These are phyloP conservation scores for Cladorrhinum sp. DNA, from an alignment of 2,329 filamentous ascomycete species.

Conservation along the genomic window DNA sequence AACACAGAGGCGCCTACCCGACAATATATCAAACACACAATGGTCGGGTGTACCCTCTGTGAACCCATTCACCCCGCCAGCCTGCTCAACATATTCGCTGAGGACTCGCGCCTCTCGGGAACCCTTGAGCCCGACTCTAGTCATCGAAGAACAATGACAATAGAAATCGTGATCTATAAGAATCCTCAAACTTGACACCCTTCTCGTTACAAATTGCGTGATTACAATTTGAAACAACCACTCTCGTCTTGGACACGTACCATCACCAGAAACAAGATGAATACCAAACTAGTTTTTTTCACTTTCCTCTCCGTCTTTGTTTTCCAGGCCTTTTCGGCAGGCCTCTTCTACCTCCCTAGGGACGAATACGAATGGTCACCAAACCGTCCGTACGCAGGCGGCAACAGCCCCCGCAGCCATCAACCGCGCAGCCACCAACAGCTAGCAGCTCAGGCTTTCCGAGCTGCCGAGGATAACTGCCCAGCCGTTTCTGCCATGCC, in stretches of 20 bases:
- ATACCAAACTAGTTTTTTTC: background rate
- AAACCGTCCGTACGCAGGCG: too few relatives aligned
- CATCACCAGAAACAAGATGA: background rate
- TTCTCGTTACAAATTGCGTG: background rate
- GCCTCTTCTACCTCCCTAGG: background rate
- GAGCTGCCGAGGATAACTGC: slow-evolving; percentile 1
- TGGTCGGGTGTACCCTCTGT: background rate
- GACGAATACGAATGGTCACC: too few relatives aligned
- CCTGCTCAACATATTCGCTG: too few relatives aligned
- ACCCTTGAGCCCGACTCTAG: too few relatives aligned
- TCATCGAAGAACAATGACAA: background rate
- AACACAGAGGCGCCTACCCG: too few relatives aligned
- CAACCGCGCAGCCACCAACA: slow-evolving; percentile 8
- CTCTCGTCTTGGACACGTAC: too few relatives aligned
- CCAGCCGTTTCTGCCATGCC: slow-evolving; percentile 14
- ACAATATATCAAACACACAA: too few relatives aligned
- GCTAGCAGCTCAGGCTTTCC: background rate
- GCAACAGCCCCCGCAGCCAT: background rate
- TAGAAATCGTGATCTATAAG: background rate
- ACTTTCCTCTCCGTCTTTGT: background rate
- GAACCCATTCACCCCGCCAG: background rate
- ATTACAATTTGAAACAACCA: background rate
- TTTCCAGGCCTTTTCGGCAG: background rate
- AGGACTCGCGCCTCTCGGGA: too few relatives aligned
- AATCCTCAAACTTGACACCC: background rate